A percentile compares a stretch with the other conserved stretches of the same genome.
Conservation (phyloP, 1,139 yeast genomes). For the Diutina catenulata region DNA sequence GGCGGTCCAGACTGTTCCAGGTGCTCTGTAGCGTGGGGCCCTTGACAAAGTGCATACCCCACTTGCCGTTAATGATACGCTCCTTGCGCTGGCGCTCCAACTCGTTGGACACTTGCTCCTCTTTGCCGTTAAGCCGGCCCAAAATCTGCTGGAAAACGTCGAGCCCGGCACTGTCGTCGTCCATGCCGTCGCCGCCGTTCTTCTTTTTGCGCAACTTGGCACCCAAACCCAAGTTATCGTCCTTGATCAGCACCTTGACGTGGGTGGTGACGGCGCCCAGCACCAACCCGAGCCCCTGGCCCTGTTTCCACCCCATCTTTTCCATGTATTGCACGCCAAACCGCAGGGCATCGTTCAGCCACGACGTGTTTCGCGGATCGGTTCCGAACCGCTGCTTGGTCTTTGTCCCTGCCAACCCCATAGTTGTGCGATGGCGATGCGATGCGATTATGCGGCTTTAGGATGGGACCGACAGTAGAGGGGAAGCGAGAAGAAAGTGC, state of each 20-base stretch:
- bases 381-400: slow-evolving; percentile 77
- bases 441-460: too few species aligned
- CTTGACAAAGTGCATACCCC: slow-evolving; percentile 79
- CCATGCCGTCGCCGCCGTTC: slow-evolving; percentile 44
- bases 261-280: slow-evolving; percentile 61
- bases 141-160: slow-evolving; percentile 87
- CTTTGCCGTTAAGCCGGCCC: slow-evolving; percentile 77
- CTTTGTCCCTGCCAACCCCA: slow-evolving; percentile 88
- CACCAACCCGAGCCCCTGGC: slow-evolving; percentile 71
- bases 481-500: too few species aligned
- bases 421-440: slow-evolving; percentile 13
- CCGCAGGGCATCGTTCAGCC: slow-evolving; percentile 81
- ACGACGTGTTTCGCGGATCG: slow-evolving; percentile 88
- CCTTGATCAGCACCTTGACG: slow-evolving; percentile 70
- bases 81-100: slow-evolving; percentile 57
- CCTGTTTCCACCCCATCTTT: slow-evolving; percentile 86
- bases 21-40: slow-evolving; percentile 81
- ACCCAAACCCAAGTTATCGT: slow-evolving; percentile 79
- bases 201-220: slow-evolving; percentile 54
- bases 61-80: slow-evolving; percentile 59
- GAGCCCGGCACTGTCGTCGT: slow-evolving; percentile 80
- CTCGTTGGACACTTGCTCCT: slow-evolving; percentile 43
- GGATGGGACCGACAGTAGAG: too few species aligned
- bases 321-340: slow-evolving; percentile 84
- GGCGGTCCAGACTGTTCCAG: slow-evolving; percentile 55